Evolutionary conservation across 2,329 filamentous ascomycete species (phyloP).

Genomic region (Hortaea sp.): DNA sequence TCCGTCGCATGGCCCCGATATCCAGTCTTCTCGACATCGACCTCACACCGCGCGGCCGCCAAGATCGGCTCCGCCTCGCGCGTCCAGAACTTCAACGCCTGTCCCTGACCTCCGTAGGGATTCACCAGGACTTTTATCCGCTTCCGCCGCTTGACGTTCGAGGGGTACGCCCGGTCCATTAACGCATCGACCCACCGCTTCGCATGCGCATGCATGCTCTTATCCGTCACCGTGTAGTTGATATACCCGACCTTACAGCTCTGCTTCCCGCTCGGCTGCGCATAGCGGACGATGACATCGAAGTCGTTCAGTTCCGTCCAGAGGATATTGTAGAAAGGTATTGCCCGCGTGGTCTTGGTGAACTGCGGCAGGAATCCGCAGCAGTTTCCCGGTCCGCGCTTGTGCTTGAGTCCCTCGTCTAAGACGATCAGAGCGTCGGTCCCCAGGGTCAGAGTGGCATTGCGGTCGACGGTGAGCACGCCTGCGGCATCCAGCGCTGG

Average conservation of each 20-base stretch:
- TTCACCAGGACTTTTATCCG: conserved; percentile 85
- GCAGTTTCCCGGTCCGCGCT: conserved; percentile 38
- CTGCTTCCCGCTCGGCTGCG: conserved; percentile 41
- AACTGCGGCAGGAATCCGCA: conserved; percentile 43
- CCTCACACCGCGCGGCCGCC: conserved; percentile 63
- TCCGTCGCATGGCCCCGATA: conserved; percentile 68
- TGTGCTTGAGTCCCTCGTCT: conserved; percentile 46
- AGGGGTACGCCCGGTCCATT: conserved; percentile 59
- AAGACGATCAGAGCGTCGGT: conserved; percentile 51
- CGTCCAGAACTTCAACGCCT: conserved; percentile 62
- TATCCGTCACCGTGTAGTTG: conserved; percentile 47
- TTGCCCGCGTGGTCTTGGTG: conserved; percentile 43
- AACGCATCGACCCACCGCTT: conserved; percentile 55
- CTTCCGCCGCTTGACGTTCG: conserved; percentile 53
- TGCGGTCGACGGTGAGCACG: conserved; percentile 39
- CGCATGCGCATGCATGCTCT: conserved; percentile 39
- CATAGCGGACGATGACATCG: conserved; percentile 63
- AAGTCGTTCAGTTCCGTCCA: conserved; percentile 57
- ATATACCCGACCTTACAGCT: conserved; percentile 55
- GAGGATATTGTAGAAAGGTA: conserved; percentile 75
- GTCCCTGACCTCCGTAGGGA: conserved; percentile 76
- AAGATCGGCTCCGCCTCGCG: conserved; percentile 72
- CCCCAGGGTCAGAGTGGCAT: conserved; percentile 50
- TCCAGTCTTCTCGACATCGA: conserved; percentile 64
- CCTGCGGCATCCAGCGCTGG: conserved; percentile 7